phyloP scores from a whole-genome alignment of 192 early-diverging fungal species.

The Rhizophagus clarus region DNA sequence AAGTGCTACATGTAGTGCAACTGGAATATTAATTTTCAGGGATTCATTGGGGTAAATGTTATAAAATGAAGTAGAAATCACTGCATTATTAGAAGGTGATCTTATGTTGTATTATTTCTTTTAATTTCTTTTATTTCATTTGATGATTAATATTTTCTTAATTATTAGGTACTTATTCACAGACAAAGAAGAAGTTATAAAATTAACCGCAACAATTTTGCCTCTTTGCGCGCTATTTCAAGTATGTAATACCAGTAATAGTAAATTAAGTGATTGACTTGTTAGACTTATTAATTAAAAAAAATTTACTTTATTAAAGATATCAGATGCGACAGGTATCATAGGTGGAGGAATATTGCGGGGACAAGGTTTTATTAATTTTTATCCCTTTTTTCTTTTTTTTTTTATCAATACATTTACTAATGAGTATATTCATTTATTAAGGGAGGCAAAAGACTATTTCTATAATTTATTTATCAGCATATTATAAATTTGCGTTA shows the following conservation, averaged over 20 bases:
- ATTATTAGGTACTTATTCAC: constrained; percentile 57
- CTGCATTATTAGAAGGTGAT: background rate
- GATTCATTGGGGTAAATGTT: constrained; percentile 61
- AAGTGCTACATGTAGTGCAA: constrained; percentile 57
- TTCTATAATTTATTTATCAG: constrained; percentile 56
- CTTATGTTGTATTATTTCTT: background rate
- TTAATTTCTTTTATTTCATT: background rate
- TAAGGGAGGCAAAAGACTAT: constrained; percentile 70
- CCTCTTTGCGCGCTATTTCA: constrained; percentile 82
- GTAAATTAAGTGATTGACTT: background rate
- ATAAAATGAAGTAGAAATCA: background rate
- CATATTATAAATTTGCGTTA: constrained; percentile 71
- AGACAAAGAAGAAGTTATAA: constrained; percentile 67
- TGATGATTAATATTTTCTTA: background rate
- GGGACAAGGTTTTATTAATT: constrained; percentile 42
- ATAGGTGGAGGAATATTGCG: constrained; percentile 71
- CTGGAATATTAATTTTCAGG: constrained; percentile 51
- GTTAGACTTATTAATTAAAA: background rate
- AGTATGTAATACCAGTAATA: background rate
- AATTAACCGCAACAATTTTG: constrained; percentile 70
- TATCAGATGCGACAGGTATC: constrained; percentile 63
- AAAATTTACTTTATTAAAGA: constrained; percentile 32
- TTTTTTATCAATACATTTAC: too few relatives aligned
- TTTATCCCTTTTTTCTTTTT: background rate
- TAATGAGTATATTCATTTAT: too few relatives aligned